Evolutionary conservation across 2,329 filamentous ascomycete species (phyloP), one percentile per base, ranked within the genome.

Genomic region (Cryphonectria japonica): DNA sequence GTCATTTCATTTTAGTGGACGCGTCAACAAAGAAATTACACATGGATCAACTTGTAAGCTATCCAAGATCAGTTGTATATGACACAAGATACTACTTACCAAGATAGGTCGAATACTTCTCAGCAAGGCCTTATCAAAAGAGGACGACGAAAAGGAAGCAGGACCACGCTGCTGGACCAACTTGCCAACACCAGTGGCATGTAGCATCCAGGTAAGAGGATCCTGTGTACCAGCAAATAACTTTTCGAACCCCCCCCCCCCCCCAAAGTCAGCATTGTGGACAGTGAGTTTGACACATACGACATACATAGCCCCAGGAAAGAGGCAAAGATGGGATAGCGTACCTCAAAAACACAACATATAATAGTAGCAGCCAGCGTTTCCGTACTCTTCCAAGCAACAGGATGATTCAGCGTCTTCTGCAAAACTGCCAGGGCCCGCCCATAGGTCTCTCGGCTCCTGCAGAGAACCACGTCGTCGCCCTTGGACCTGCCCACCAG

Each of bases 281-380:
- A n/a, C 8, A 4, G 7, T 39, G 37, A 16, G 41, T 43, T 4
- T 26, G 41, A 11, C 0, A 9, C 19, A 29, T n/a, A 34, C 3
- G 7, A 13, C n/a, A 14, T 22, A 39, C 5, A 46, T 8, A 26
- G 19, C 14, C 26, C 14, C 26, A 29, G 19, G 4, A 7, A 7
- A 62, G 29, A 26, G 13, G 5, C n/a, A 19, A 11, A 2, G 11
- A 26, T 13, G 11, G 22, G 16, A 29, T 50, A 4, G 66, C 68
- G 63, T 76, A 82, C 80, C 78, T 83, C 82, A 46, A 79, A 83
- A 22, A 82, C 75, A 68, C 81, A 81, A 57, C 83, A 74, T 54
- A 84, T 73, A 74, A 83, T 82, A 61, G 81, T 78, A 2, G 84
- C 76, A 67, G 80, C 83, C 37, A 83, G 74, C n/a, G 82, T 84